Conservation (phyloP, 208 protist species). For the Acanthamoeba healyi region DNA sequence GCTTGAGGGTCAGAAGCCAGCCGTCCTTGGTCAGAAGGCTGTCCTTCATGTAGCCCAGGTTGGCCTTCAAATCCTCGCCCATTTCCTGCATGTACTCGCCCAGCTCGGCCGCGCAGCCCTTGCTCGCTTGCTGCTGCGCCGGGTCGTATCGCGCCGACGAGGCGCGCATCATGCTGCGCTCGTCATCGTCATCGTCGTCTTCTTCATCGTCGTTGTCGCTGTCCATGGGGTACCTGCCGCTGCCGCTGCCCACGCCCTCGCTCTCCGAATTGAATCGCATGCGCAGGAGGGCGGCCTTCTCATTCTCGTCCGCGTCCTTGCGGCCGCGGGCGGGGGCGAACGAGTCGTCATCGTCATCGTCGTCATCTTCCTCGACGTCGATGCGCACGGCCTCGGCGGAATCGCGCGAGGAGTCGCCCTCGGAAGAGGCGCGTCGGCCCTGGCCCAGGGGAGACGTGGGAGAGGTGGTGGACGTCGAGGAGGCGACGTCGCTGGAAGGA, state of each 20-base stretch:
- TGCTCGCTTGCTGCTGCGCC: background rate
- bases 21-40: slow-evolving; percentile 70
- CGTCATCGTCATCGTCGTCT: background rate
- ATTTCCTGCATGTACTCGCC: slow-evolving; percentile 57
- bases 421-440: background rate
- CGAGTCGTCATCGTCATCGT: slow-evolving; percentile 42
- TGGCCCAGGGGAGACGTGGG: background rate
- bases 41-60: slow-evolving; percentile 74
- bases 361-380: slow-evolving; percentile 27
- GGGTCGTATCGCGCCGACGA: slow-evolving; percentile 9
- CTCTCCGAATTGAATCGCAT: slow-evolving; percentile 65
- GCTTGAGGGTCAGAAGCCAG: slow-evolving; percentile 60
- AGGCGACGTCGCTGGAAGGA: background rate
- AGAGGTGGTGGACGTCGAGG: background rate
- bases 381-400: slow-evolving; percentile 20
- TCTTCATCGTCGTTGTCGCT: background rate
- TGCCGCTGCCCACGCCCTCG: background rate
- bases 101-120: slow-evolving; percentile 19
- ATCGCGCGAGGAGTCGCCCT: background rate
- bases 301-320: slow-evolving; percentile 48
- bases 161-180: background rate
- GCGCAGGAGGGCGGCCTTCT: slow-evolving; percentile 27
- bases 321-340: slow-evolving; percentile 33
- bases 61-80: slow-evolving; percentile 57
- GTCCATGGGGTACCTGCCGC: background rate